These are phyloP conservation scores for Verticillium isaacii DNA, from an alignment of 2,329 filamentous ascomycete genomes.

Conservation along the genomic window DNA sequence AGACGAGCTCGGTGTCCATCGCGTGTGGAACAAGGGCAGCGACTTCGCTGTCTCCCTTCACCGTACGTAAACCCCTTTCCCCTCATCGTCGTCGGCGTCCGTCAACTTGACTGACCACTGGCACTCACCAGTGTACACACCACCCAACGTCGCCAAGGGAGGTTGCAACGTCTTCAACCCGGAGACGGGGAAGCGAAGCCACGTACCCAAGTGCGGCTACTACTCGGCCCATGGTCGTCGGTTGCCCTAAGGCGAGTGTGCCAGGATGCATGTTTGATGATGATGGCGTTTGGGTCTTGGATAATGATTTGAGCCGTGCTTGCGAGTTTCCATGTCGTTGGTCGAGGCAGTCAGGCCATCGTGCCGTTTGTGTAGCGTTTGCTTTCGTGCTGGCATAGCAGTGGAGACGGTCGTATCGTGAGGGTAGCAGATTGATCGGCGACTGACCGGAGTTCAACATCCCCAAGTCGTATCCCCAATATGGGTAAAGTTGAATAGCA, in stretches of 20 bases:
- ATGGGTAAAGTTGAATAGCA: slow-evolving; percentile 9
- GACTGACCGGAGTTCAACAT: background rate
- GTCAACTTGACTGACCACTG: slow-evolving; percentile 5
- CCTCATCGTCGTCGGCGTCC: background rate
- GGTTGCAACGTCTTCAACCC: slow-evolving; percentile 81
- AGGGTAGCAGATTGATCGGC: background rate
- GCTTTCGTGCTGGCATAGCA: background rate
- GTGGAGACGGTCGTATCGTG: background rate
- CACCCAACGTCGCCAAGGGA: slow-evolving; percentile 78
- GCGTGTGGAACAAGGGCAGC: slow-evolving; percentile 69
- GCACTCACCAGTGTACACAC: slow-evolving; percentile 64
- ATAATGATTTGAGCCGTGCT: background rate
- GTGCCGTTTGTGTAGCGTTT: background rate
- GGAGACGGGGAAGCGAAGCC: slow-evolving; percentile 67
- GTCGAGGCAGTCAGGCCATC: background rate
- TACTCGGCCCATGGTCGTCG: slow-evolving; percentile 58
- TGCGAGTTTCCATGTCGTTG: slow-evolving; percentile 3
- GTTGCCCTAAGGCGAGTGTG: slow-evolving; percentile 26
- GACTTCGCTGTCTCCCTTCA: slow-evolving; percentile 83
- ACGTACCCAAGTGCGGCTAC: slow-evolving; percentile 67
- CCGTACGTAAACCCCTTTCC: slow-evolving; percentile 5
- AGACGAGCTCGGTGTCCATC: slow-evolving; percentile 82
- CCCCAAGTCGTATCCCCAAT: background rate
- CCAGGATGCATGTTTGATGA: background rate
- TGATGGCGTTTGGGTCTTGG: background rate